Evolutionary conservation across 164 flowering plant species (phyloP), one percentile per base, ranked within the genome.

Genomic region (Brasenia schreberi): DNA sequence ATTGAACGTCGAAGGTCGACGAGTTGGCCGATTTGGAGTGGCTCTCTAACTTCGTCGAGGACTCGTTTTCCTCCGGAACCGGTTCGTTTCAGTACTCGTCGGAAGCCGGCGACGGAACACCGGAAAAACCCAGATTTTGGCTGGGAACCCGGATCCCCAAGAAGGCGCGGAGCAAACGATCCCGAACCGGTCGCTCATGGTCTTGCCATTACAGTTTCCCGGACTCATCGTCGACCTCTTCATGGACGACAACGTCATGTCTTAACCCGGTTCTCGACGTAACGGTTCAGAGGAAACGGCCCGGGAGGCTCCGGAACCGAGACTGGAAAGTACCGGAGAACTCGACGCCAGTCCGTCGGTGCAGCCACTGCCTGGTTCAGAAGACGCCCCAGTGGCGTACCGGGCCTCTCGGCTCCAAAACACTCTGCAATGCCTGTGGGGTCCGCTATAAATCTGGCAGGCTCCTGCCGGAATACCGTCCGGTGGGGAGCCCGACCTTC

Each of bases 301-400:
- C 52, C 23, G 12, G 42, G 33, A 61, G 4, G 71, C 59, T 44
- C 61, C 60, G 61, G 58, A 65, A 63, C 67, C 61, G 17, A 80
- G 80, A 71, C 79, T 76, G 75, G 67, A 86, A 76, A 78, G 72
- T 61, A 17, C 43, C 56, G 59, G 62, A 70, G 23, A 9, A 58
- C 27, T 70, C 39, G 4, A 33, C 63, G 65, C 42, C 60, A 18
- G 85, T 73, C 43, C 70, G 89, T 5, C 72, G 85, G 73, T 91
- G 97, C 67, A 89, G 81, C 56, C 97, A 91, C 44, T 91, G 97
- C 65, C 85, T 75, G 27, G 89, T 85, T 14, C 87, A 86, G 69
- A 87, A 86, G 72, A 91, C 97, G 9, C 97, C 97, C 0, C 97
- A 91, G 70, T 91, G 97, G 97, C 76, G 97, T 72, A 74, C 90